A percentile compares a stretch with the other conserved stretches of the same genome.
phyloP scores from a whole-genome alignment of 164 flowering plant genomes.

The Chimonanthus praecox region DNA sequence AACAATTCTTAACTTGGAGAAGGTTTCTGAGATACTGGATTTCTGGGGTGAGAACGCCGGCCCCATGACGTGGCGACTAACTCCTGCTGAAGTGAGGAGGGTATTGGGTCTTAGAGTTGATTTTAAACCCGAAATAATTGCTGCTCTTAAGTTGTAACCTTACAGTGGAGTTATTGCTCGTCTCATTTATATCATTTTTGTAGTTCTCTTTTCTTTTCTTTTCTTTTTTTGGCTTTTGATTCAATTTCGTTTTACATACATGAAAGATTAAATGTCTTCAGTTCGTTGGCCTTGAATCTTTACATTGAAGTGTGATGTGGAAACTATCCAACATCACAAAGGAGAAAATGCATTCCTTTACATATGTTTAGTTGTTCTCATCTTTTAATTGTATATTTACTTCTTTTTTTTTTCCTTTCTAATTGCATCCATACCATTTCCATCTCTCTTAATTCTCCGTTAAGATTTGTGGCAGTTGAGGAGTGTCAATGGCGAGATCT shows the following conservation, averaged over 20 bases:
- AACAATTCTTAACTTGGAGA: constrained; percentile 88
- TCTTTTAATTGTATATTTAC: no score
- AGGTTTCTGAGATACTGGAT: constrained; percentile 93
- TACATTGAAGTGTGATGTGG: background rate
- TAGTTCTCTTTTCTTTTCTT: background rate
- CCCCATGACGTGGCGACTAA: constrained; percentile 98
- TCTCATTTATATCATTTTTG: background rate
- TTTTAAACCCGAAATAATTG: constrained; percentile 88
- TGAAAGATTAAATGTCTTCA: background rate
- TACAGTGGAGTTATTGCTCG: background rate
- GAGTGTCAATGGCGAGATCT: no score
- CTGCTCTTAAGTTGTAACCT: constrained; percentile 68
- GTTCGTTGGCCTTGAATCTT: background rate
- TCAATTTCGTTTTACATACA: background rate
- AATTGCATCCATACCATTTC: no score
- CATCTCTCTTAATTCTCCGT: no score
- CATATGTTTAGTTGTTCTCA: no score
- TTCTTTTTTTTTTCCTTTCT: no score
- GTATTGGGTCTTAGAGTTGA: constrained; percentile 84
- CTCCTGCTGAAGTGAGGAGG: constrained; percentile 96
- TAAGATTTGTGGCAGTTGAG: no score
- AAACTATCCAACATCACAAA: background rate
- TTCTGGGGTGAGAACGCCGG: constrained; percentile 99
- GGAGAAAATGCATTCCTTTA: background rate
- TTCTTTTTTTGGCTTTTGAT: background rate